Evolutionary conservation across 176 grass and related monocot species (phyloP), one percentile per base, ranked within the genome.

Genomic region (Lolium perenne): DNA sequence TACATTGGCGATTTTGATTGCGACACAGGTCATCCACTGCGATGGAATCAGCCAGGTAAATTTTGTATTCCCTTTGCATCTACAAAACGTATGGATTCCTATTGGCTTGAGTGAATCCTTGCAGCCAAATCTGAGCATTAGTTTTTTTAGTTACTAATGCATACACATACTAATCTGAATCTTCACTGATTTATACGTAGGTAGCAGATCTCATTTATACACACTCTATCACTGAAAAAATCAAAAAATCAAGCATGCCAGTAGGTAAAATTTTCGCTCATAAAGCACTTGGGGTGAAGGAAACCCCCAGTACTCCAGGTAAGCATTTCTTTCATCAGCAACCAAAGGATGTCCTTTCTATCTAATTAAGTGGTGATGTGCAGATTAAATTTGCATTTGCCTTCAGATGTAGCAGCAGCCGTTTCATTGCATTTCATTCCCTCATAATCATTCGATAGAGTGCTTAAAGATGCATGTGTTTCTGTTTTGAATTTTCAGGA

Each of bases 291-390:
- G 40, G 40, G 40, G 40, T 41, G 40, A 41, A 41, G 40, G 3
- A 41, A 41, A 41, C 80, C 94, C 90, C 40, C 89, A 56, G 85
- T 97, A 14, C 76, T 95, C 57, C 87, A 91, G 85, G 95, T 97
- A 41, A 40, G 69, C 16, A 25, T 72, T 64, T 84, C 60, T 76
- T 82, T 79, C 21, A 29, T 53, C 21, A 62, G 35, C 4, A 20
- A 2, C 57, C n/a, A 65, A 77, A 72, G 49, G 12, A 11, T 49
- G 47, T 11, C 40, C 20, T 77, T 58, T 51, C 26, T 51, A 4
- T 51, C 35, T 46, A 18, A 59, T 50, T 3, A 13, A 23, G 59
- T 62, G 16, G n/a, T 29, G 1, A n/a, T 25, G 21, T 62, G 9
- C 3, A 4, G 49, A 14, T 51, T 13, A 11, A 51, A 51, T 14